Conservation (phyloP, 768 basidiomycete genomes). For the Nidularia sp. region DNA sequence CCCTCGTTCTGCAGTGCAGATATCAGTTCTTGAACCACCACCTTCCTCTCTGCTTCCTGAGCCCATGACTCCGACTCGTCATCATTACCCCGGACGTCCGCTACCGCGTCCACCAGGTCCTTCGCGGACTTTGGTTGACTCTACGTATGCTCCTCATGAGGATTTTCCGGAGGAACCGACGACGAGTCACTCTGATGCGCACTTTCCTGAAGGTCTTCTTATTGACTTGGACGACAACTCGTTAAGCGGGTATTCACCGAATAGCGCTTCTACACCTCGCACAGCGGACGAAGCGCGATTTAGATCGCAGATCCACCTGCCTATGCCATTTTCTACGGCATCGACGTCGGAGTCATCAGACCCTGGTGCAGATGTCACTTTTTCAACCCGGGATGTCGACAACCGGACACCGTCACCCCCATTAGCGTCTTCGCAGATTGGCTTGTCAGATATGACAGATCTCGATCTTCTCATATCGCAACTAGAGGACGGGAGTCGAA, state of each 20-base stretch:
- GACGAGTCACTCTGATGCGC: too few relatives aligned
- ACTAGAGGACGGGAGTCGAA: constrained; percentile 39
- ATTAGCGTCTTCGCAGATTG: constrained; percentile 5
- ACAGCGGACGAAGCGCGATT: constrained; percentile 9
- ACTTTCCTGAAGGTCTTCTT: constrained; percentile 46
- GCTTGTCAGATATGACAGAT: constrained; percentile 46
- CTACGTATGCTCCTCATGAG: constrained; percentile 26
- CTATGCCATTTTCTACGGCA: background rate
- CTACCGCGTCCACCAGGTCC: constrained; percentile 41
- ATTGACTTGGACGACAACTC: constrained; percentile 52
- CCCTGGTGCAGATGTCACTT: constrained; percentile 8
- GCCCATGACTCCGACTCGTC: constrained; percentile 18
- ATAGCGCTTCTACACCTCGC: constrained; percentile 13
- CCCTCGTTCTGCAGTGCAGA: too few relatives aligned
- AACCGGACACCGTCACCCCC: constrained; percentile 4
- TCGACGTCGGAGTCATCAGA: constrained; percentile 13
- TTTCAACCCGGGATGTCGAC: background rate
- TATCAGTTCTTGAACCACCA: constrained; percentile 1
- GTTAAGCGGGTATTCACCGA: constrained; percentile 14
- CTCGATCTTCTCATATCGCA: constrained; percentile 59
- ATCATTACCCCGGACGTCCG: constrained; percentile 54
- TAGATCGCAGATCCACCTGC: constrained; percentile 8
- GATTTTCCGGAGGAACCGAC: constrained; percentile 11
- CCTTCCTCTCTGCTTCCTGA: constrained; percentile 10
- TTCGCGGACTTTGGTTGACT: constrained; percentile 23